Percentiles rank a stretch among this genome's conserved stretches.
phyloP scores from a whole-genome alignment of 2,329 filamentous ascomycete species.

The Aureobasidium melanogenum region DNA sequence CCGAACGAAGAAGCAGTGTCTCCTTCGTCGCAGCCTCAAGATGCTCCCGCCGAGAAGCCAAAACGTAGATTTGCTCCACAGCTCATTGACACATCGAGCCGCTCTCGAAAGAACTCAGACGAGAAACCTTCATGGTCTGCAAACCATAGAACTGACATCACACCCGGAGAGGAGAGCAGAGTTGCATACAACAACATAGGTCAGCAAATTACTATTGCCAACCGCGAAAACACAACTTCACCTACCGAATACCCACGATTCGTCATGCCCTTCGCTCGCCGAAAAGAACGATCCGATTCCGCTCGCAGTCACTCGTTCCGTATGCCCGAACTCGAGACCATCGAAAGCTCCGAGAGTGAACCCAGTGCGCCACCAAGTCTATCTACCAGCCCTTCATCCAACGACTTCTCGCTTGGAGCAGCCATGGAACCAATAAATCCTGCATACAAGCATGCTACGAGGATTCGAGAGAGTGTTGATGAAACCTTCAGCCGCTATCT shows the following conservation, averaged over 20 bases:
- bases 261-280: slow-evolving; percentile 12
- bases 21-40: slow-evolving; percentile 5
- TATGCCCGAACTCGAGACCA: slow-evolving; percentile 52
- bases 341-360: slow-evolving; percentile 48
- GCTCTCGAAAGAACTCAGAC: slow-evolving; percentile 60
- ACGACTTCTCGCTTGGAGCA: slow-evolving; percentile 36
- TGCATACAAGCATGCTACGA: slow-evolving; percentile 44
- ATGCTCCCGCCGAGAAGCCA: slow-evolving; percentile 17
- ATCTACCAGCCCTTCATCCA: slow-evolving; percentile 28
- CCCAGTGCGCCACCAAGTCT: slow-evolving; percentile 16
- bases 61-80: slow-evolving; percentile 61
- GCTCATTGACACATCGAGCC: slow-evolving; percentile 69
- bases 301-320: slow-evolving; percentile 45
- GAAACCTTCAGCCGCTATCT: slow-evolving; percentile 69
- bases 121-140: slow-evolving; percentile 52
- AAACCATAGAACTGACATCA: slow-evolving; percentile 64
- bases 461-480: slow-evolving; percentile 59
- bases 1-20: slow-evolving; percentile 10
- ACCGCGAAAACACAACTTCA: neutral
- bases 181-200: slow-evolving; percentile 5
- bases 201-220: neutral
- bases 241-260: neutral
- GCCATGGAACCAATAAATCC: slow-evolving; percentile 34
- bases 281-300: slow-evolving; percentile 14
- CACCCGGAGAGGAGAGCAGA: slow-evolving; percentile 35